Conservation (phyloP, 441 rosid genomes). For the Euphorbia celastroides region DNA sequence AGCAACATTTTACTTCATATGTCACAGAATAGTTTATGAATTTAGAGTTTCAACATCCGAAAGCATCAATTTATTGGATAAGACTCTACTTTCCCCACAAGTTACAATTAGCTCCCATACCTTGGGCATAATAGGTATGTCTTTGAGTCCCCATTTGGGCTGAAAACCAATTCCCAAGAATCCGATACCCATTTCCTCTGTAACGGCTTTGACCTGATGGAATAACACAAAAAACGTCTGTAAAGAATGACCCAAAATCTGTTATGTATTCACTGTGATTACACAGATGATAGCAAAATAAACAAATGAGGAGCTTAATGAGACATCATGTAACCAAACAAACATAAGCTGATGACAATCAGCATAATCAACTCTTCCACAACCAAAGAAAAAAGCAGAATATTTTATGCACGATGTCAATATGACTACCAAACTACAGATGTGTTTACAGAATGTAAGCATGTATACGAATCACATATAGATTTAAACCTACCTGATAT, state of each 20-base stretch:
- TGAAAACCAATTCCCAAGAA: constrained; percentile 97
- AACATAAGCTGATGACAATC: not conserved
- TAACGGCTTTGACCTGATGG: constrained; percentile 86
- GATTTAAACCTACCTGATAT: constrained; percentile 62
- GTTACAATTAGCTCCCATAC: constrained; percentile 25
- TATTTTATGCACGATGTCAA: not conserved
- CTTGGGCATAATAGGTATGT: constrained; percentile 98
- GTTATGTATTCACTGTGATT: not conserved
- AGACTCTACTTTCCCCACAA: not conserved
- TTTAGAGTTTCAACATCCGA: not conserved
- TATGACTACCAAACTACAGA: constrained; percentile 6
- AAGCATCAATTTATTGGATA: not conserved
- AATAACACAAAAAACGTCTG: not conserved
- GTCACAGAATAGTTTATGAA: not conserved
- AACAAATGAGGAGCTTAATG: not conserved
- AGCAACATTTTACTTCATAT: not conserved
- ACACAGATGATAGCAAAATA: not conserved
- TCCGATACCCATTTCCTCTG: constrained; percentile 99
- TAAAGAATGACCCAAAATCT: too few relatives aligned
- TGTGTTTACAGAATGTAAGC: not conserved
- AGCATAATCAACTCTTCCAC: not conserved
- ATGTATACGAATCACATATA: not conserved
- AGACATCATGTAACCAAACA: not conserved
- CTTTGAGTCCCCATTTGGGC: constrained; percentile 83
- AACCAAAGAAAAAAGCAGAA: not conserved